Evolutionary conservation across 75 land plant genomes (phyloP).

Genomic region (Cunninghamia lanceolata): DNA sequence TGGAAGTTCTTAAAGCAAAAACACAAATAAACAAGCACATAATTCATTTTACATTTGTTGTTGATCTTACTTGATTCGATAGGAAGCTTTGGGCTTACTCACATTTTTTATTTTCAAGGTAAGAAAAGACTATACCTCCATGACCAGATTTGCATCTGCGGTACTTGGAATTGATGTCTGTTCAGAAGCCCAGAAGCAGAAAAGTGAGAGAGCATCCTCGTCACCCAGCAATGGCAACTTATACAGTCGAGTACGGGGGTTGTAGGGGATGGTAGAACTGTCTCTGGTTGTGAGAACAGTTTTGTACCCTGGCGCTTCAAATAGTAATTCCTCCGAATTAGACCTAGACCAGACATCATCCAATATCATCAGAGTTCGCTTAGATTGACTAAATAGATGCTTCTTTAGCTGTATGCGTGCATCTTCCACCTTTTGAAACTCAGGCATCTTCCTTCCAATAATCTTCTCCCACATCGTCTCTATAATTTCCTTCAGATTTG

Average conservation of each 20-base stretch:
- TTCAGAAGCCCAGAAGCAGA: slow-evolving; percentile 21
- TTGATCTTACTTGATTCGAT: too few species aligned
- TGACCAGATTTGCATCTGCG: not conserved
- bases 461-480: not conserved
- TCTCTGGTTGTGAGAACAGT: not conserved
- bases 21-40: too few species aligned
- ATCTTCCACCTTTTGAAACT: not conserved
- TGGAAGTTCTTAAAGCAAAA: too few species aligned
- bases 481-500: not conserved
- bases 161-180: not conserved
- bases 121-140: not conserved
- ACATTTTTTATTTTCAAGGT: too few species aligned
- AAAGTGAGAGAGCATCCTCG: slow-evolving; percentile 44
- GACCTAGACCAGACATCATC: not conserved
- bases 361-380: not conserved
- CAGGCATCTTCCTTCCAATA: not conserved
- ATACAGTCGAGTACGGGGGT: not conserved
- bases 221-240: slow-evolving; percentile 17
- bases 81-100: too few species aligned
- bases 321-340: not conserved
- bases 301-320: not conserved
- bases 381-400: not conserved
- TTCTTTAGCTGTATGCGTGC: not conserved
- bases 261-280: not conserved
- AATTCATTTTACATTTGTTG: too few species aligned